Base-by-base conservation (phyloP, 1,284 basidiomycete species). In the Malassezia yamatoensis region DNA sequence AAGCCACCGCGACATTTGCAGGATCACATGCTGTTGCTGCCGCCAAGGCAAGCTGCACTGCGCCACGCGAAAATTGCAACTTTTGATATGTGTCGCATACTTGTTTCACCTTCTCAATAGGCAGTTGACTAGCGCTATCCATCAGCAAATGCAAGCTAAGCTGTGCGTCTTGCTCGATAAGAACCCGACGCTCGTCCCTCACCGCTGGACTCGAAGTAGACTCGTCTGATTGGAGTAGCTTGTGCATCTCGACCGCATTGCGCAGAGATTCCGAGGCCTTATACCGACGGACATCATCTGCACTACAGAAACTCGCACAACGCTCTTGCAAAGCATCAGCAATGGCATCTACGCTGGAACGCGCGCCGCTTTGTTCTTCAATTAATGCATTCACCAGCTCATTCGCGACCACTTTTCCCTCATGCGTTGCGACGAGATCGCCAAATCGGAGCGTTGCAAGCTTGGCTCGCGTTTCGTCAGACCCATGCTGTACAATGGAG, bases 271-370 rank as follows among this genome's bases (percentile, higher is more conserved):
- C 94, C 71, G 89, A 86, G 1, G 93, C 93, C 86, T 98, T 98
- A 80, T 98, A 96, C 47, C 96, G 78, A 79, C 96, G 87, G 41
- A 98, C 94, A 77, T 99, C 94, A 70, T 96, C 94, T 0, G 93
- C 86, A 67, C 89, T 91, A 76, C 91, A 96, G 81, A 98, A 98
- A 16, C 88, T 88, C 0, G 90, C 91, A 69, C 94, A 99, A 69
- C 90, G 82, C 70, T 87, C 85, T 74, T 98, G 93, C 34, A 98
- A 78, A 51, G 90, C 84, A 66, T 96, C 88, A 67, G 89, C 93
- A 67, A 99, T 87, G 3, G 88, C 88, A 76, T 99, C 94, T 72
- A 93, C 90, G 67, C 88, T 90, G 48, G 90, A 86, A 74, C 96
- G 90, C 70, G 93, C 87, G 13, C 88, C 88, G 65, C 96, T 96